A percentile compares a stretch with the other conserved stretches of the same genome.
Evolutionary conservation across 345 rosid species (phyloP).

Genomic region (Eucalyptus decipiens): DNA sequence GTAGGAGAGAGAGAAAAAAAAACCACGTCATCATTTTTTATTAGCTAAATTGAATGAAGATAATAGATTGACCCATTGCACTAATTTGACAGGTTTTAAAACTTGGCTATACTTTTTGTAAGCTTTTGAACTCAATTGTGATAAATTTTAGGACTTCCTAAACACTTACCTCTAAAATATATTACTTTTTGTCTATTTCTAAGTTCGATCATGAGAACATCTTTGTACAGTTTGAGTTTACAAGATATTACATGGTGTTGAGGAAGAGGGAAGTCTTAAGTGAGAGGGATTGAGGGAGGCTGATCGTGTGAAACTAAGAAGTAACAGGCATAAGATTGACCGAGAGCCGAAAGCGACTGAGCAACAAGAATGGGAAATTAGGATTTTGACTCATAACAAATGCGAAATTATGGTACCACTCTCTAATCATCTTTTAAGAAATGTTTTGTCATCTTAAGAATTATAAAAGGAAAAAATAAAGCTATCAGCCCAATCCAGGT

Average conservation of each 20-base stretch:
- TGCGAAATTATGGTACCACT: neutral
- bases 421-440: neutral
- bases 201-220: neutral
- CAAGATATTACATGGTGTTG: neutral
- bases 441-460: neutral
- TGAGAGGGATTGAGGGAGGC: neutral
- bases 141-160: too few relatives aligned
- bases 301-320: neutral
- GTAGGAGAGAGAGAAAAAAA: neutral
- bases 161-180: neutral
- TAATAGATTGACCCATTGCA: rapidly evolving
- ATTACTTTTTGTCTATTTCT: neutral
- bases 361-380: neutral
- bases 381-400: neutral
- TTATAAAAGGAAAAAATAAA: neutral
- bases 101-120: too few relatives aligned
- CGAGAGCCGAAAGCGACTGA: neutral
- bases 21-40: too few relatives aligned
- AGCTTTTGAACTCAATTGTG: too few relatives aligned
- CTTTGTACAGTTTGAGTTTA: neutral
- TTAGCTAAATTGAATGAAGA: too few relatives aligned
- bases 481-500: too few relatives aligned
- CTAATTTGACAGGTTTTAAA: rapidly evolving
- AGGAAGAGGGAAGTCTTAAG: neutral
- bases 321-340: neutral